Evolutionary conservation across 768 basidiomycete species (phyloP), one percentile per base, ranked within the genome.

Genomic region (Tylopilus subfusipes): DNA sequence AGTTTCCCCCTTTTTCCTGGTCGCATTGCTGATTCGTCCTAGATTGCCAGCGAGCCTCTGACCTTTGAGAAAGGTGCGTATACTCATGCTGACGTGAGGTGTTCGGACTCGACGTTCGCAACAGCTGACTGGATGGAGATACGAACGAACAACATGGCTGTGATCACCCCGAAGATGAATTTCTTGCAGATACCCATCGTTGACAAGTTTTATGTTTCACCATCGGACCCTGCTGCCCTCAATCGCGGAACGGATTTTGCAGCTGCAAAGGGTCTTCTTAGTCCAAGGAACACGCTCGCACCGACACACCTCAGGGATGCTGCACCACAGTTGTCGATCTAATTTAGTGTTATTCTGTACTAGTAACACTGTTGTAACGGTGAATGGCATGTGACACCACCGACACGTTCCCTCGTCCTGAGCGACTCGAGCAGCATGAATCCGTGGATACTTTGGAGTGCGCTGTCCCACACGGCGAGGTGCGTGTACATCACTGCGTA

Each of bases 101-200:
- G 31, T 27, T 34, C n/a, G n/a, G 18, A 27, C 45, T 55, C 36
- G 43, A 40, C 10, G 8, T 22, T 38, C 21, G 21, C 34, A 18
- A 46, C 30, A 70, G 92, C 93, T 48, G 97, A 99, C 69, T 99
- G 97, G 97, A 95, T 98, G 88, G 97, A 98, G 71, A 95, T 99
- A 64, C 89, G 88, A 68, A 96, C 93, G 13, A 98, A 99, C 70
- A 86, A 91, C 59, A 89, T 98, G 87, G 86, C 93, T 22, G 85
- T 97, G 46, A 89, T 98, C 61, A 98, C 96, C 0, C 90, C 91
- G 36, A 93, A 93, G 77, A 93, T 96, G 83, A 98, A 98, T 67
- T 71, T 97, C 24, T 52, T 98, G 19, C 93, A 96, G 68, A 91
- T 96, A 59, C 96, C 96, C 2, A 97, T 98, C 65, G 75, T 90